A percentile compares a stretch with the other conserved stretches of the same genome.
Conservation (phyloP, 306 rosid species). For the Prinsepia uniflora region DNA sequence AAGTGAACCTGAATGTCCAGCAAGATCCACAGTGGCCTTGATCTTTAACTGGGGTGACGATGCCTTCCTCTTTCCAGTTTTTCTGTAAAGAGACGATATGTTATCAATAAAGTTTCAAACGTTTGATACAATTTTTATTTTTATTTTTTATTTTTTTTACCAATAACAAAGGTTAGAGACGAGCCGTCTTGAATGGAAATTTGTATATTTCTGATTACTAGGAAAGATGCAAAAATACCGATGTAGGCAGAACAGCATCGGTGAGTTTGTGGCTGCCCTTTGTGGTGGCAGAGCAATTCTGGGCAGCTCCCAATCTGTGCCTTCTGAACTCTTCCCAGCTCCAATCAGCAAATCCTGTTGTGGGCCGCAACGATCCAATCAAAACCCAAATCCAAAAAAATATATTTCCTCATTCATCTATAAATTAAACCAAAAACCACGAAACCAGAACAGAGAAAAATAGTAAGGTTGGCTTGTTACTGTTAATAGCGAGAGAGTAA, state of each 20-base stretch:
- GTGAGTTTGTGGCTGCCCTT: constrained; percentile 66
- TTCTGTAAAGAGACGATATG: constrained; percentile 42
- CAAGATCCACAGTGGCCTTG: constrained; percentile 75
- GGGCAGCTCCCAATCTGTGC: constrained; percentile 83
- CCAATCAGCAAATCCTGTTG: constrained; percentile 80
- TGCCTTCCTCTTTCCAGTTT: constrained; percentile 84
- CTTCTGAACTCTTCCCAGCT: constrained; percentile 82
- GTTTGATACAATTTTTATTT: too few relatives aligned
- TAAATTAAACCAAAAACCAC: not conserved
- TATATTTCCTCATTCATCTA: not conserved
- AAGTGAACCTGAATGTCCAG: constrained; percentile 61
- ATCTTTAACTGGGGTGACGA: constrained; percentile 74
- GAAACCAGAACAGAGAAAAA: not conserved
- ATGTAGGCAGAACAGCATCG: constrained; percentile 50
- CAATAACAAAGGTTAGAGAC: too few relatives aligned
- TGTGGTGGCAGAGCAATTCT: constrained; percentile 88
- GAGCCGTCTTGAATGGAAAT: too few relatives aligned
- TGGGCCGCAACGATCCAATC: not conserved
- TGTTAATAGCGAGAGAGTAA: constrained; percentile 68
- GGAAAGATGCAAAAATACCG: constrained; percentile 28
- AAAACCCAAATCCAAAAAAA: not conserved
- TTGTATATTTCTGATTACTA: too few relatives aligned
- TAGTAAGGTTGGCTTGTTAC: constrained; percentile 35
- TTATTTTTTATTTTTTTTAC: too few relatives aligned
- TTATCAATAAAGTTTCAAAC: too few relatives aligned